Base-by-base conservation (phyloP, 2,329 filamentous ascomycete species). In the Alternaria sp. region DNA sequence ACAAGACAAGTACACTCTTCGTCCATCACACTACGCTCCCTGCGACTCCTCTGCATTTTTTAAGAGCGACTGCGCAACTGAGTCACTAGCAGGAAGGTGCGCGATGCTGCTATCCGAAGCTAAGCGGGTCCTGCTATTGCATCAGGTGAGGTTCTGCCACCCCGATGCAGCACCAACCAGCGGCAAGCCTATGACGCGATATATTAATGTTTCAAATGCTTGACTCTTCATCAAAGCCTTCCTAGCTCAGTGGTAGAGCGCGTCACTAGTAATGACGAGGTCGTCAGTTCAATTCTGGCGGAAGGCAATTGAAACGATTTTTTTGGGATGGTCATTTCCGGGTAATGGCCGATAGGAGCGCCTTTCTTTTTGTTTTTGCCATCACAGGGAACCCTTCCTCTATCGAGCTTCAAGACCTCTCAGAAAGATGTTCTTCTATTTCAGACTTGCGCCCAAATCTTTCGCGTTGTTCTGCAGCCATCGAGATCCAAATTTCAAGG, bases 241-340 rank as follows among this genome's bases (percentile, higher is more conserved):
- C 68, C 63, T 72, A 67, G 69, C 69, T 72, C 69, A 72, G 69
- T 72, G 69, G 69, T 72, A 72, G 69, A 72, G 69, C 69, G 69
- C 69, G 69, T 72, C 69, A 72, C 69, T 72, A 72, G 69, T 72
- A 72, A 71, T 72, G 69, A 72, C 69, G 69, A 72, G 69, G 69
- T 71, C 69, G 69, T 64, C 67, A 67, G 69, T 72, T 72, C 69
- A 68, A 72, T 72, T 72, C 69, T 65, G 66, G 66, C 59, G 56
- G 64, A 65, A 62, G 66, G 66, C 66, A 68, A 22, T 28, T 8
- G 8, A 43, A 12, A 20, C 20, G 10, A 18, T 60, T 8, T 65
- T 65, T 65, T 60, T 44, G 8, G 27, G 12, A 16, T 25, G 12
- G 16, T 25, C 12, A 16, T 16, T n/a, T 2, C 16, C 8, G 2